Evolutionary conservation across 2,329 filamentous ascomycete genomes (phyloP), one percentile per base, ranked within the genome.

Genomic region (Neurospora sp.): DNA sequence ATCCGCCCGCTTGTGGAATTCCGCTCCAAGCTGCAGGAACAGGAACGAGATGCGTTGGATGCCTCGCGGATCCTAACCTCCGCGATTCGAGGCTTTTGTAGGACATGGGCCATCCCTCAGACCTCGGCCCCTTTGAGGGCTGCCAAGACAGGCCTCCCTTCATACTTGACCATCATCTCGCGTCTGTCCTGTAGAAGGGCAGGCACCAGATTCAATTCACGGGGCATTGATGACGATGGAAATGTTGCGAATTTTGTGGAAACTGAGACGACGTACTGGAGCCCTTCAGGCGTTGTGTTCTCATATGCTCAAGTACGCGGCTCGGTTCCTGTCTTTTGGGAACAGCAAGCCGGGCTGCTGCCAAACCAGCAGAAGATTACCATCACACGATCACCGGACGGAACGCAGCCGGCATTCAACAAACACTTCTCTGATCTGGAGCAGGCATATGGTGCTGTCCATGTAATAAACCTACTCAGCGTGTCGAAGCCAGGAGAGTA

Each of bases 241-340:
- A 93, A 98, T 76, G 96, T 98, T 37, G 94, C 96, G 71, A 99
- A 99, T 79, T 99, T 97, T 80, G 96, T 98, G n/a, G 96, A 99
- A 80, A 96, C 93, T 0, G 96, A 99, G 81, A 97, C 93, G 0
- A 89, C 95, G 52, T 94, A 96, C 77, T 97, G 92, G 91, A 91
- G 90, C 74, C 91, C 92, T 0, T 87, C 88, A 0, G 87, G 88
- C 3, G 82, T 93, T 6, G 88, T 93, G 69, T 98, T 98, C 78
- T 98, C 96, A 0, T 99, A 97, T 79, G 92, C 90, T 2, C 96
- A 99, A 80, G 88, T 96, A 36, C 88, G 96, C 75, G 96, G 96
- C 43, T 97, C 94, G 6, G 92, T 99, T 8, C 96, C 96, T 0
- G 86, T 98, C 2, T 99, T 99, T 79, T 99, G 96, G 96, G 96